Percentiles rank a stretch among this genome's conserved stretches.
Evolutionary conservation across 2,329 filamentous ascomycete species (phyloP).

Genomic region (Colletotrichum somersetense): DNA sequence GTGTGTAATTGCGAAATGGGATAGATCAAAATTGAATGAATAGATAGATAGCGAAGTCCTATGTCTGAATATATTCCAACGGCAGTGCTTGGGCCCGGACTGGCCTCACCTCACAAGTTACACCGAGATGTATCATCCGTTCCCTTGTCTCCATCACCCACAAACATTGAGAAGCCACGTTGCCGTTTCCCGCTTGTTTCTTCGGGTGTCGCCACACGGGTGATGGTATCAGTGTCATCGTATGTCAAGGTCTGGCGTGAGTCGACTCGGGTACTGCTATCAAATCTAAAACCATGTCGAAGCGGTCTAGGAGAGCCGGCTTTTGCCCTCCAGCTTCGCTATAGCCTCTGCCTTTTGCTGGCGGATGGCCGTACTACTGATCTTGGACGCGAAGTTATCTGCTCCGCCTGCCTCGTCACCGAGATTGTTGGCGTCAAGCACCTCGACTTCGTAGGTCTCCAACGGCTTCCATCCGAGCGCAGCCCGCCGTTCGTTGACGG

Average conservation of each 20-base stretch:
- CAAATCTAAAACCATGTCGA: background rate
- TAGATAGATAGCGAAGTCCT: background rate
- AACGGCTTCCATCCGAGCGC: conserved; percentile 82
- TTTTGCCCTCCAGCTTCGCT: conserved; percentile 16
- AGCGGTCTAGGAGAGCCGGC: conserved; percentile 8
- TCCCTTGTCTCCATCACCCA: background rate
- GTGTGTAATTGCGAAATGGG: background rate
- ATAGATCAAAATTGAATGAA: background rate
- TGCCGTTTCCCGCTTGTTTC: background rate
- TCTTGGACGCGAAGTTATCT: conserved; percentile 82
- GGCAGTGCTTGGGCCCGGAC: background rate
- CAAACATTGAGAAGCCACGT: background rate
- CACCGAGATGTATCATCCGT: background rate
- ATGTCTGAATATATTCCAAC: background rate
- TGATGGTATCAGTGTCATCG: background rate
- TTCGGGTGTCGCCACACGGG: background rate
- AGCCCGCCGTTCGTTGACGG: conserved; percentile 85
- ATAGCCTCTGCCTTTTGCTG: conserved; percentile 55
- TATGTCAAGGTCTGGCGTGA: background rate
- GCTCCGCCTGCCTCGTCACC: conserved; percentile 56
- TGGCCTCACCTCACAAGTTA: background rate
- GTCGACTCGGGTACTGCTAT: background rate
- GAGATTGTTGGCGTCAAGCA: conserved; percentile 77
- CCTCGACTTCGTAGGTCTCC: conserved; percentile 89
- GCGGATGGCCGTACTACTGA: conserved; percentile 91